Base-by-base conservation (phyloP, 192 early-diverging fungal genomes). In the Backusella morwellensis region DNA sequence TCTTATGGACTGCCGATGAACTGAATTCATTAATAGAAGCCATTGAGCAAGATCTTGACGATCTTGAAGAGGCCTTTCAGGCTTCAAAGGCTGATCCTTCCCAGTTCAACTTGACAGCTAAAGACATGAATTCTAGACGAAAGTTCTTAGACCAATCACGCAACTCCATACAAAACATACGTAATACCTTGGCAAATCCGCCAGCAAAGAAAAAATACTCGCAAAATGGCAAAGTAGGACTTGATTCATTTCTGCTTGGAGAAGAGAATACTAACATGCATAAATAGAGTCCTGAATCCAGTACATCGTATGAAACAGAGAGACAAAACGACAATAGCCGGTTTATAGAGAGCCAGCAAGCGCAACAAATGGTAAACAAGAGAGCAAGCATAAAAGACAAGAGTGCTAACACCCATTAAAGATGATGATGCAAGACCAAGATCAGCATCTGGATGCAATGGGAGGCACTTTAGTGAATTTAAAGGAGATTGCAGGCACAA, bases 381-480 rank as follows among this genome's bases (percentile, higher is more conserved):
- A 23, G 9, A 50, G 5, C 14, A 50, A 44, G 17, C 19, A 8
- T 44, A 32, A 11, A 38, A 52, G 7, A 54, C 0, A 59, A 38
- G 26, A 19, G 52, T 42, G 52, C 42, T 40, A 21, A 70, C 5
- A 41, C 68, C 41, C 59, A 9, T 67, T 21, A 23, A 15, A 90
- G 87, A 80, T 88, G 35, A 63, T 90, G 44, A 80, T 90, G 74
- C 81, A 86, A 75, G 87, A 90, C 42, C 89, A 90, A 73, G 89
- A 90, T 68, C 78, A 83, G 8, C 89, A 90, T 63, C 44, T 90
- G 73, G 87, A 90, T 40, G 73, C 77, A n/a, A 85, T 90, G 21
- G 82, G 84, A 77, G 84, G 84, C 59, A 90, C 89, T 19, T 76
- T 88, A 2, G 68, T 82, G 11, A 88, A 90, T 68, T 81, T 90